These are phyloP conservation scores for Tetracentron sinense DNA, from an alignment of 164 flowering plant species.

Conservation along the genomic window DNA sequence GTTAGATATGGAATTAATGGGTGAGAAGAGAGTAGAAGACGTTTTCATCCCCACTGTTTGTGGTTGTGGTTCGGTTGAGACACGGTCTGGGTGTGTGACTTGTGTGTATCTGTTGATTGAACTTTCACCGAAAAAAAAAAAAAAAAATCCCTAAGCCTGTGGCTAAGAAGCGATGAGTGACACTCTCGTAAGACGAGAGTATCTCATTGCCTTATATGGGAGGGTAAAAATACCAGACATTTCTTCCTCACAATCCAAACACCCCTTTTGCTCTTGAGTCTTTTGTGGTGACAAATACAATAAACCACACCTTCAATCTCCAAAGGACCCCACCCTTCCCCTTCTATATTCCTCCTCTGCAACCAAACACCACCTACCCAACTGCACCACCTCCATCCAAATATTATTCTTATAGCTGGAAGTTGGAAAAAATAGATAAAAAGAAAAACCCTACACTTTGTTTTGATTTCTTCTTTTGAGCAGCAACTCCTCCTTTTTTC, in stretches of 20 bases:
- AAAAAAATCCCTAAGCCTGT: no score
- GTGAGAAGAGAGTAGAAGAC: not conserved
- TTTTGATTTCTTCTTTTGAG: not conserved
- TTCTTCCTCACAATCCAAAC: not conserved
- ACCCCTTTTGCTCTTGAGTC: not conserved
- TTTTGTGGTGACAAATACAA: no score
- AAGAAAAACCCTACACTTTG: not conserved
- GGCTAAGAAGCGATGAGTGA: not conserved
- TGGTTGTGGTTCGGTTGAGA: not conserved
- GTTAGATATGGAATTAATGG: conserved; percentile 7
- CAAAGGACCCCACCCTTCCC: no score
- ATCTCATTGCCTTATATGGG: not conserved
- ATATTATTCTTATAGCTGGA: no score
- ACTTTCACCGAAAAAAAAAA: no score
- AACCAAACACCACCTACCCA: no score
- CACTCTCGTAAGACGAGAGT: not conserved
- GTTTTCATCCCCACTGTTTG: conserved; percentile 1
- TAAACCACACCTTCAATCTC: no score
- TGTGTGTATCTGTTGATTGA: no score
- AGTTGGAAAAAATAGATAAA: no score
- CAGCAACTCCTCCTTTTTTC: not conserved
- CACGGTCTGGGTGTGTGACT: not conserved
- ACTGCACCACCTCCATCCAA: no score
- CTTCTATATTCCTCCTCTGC: no score
- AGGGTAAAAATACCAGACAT: not conserved